Conservation (phyloP, 805 yeast species). For the Saccharomycopsis fodiens region DNA sequence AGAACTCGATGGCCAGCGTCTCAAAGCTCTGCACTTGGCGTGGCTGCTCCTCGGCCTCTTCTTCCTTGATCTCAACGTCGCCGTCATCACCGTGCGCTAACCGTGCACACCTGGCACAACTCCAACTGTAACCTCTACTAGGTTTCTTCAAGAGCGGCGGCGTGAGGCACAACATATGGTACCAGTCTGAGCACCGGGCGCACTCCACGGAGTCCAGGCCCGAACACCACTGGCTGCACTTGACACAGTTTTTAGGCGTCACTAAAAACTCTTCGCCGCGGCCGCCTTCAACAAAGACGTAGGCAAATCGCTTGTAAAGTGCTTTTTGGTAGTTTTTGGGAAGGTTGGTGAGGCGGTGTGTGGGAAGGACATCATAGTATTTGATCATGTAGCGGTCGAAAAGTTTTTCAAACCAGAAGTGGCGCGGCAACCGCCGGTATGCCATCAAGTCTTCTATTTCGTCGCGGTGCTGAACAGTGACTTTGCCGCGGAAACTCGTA, state of each 20-base stretch:
- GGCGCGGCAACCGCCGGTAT: conserved; percentile 52
- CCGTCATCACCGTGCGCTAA: conserved; percentile 26
- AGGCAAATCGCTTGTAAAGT: conserved; percentile 59
- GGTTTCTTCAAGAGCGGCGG: conserved; percentile 81
- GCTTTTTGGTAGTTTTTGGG: conserved; percentile 56
- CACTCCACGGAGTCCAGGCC: conserved; percentile 68
- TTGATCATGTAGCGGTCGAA: conserved; percentile 82
- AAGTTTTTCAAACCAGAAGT: conserved; percentile 77
- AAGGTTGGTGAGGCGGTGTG: conserved; percentile 46
- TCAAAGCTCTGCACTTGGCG: conserved; percentile 45
- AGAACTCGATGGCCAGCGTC: conserved; percentile 45
- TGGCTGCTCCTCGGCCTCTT: background rate
- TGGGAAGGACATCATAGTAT: conserved; percentile 71
- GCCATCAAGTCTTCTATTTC: conserved; percentile 54
- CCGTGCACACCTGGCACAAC: conserved; percentile 73
- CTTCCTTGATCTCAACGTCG: conserved; percentile 32
- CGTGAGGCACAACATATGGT: conserved; percentile 77
- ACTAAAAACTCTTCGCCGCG: conserved; percentile 54
- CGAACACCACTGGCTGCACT: conserved; percentile 82
- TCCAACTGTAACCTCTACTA: conserved; percentile 84
- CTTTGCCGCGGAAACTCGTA: conserved; percentile 65
- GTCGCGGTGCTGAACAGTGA: conserved; percentile 58
- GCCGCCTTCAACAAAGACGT: conserved; percentile 65
- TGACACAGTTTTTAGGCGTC: conserved; percentile 61
- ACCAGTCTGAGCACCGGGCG: conserved; percentile 62